phyloP scores from a whole-genome alignment of 2,329 filamentous ascomycete genomes.

The Nigrospora osmanthi region DNA sequence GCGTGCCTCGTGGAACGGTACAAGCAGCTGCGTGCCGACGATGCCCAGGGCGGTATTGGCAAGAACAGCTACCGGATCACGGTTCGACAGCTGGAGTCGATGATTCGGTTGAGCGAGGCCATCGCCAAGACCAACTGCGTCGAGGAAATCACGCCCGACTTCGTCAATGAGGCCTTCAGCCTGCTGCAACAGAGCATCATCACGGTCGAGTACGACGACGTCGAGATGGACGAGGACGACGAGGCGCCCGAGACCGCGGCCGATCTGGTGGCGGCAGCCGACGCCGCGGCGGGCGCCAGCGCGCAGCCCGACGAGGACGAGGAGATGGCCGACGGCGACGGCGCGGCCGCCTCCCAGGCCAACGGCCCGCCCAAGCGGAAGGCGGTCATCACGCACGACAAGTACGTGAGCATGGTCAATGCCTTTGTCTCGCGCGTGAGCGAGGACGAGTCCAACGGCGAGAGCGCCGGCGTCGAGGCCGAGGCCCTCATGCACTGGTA shows the following conservation, averaged over 20 bases:
- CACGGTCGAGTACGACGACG: constrained; percentile 93
- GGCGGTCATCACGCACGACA: constrained; percentile 82
- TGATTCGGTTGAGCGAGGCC: constrained; percentile 94
- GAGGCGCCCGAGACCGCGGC: constrained; percentile 45
- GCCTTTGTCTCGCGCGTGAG: constrained; percentile 74
- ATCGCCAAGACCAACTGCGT: constrained; percentile 98
- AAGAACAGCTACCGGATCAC: constrained; percentile 97
- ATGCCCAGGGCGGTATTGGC: constrained; percentile 88
- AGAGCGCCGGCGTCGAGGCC: constrained; percentile 76
- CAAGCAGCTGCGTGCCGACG: constrained; percentile 88
- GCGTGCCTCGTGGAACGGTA: constrained; percentile 82
- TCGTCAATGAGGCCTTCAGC: constrained; percentile 89
- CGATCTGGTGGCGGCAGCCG: constrained; percentile 35
- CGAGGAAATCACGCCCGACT: constrained; percentile 74
- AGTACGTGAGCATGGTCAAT: constrained; percentile 88
- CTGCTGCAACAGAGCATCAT: constrained; percentile 92
- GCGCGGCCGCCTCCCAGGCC: constrained; percentile 11
- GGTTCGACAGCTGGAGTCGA: constrained; percentile 87
- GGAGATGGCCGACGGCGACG: constrained; percentile 29
- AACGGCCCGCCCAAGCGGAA: constrained; percentile 47
- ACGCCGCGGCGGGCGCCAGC: constrained; percentile 43
- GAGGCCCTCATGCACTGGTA: constrained; percentile 84
- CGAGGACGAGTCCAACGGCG: constrained; percentile 64
- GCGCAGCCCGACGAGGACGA: constrained; percentile 37
- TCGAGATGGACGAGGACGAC: constrained; percentile 82